Evolutionary conservation across 1,139 yeast species (phyloP), one percentile per base, ranked within the genome.

Genomic region (Pneumocystis oryctolagi): DNA sequence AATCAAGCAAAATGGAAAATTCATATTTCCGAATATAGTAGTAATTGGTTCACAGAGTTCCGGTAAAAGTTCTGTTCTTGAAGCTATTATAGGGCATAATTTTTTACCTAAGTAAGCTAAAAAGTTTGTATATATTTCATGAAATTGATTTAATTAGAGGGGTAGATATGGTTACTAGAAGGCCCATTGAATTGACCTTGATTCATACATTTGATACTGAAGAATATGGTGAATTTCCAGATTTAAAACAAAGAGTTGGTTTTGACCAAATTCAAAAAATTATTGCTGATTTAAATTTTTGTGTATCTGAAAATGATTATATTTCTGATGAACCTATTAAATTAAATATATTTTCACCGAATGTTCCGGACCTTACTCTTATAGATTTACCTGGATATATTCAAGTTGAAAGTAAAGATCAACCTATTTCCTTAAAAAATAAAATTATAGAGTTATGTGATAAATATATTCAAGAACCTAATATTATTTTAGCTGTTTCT

Each of bases 341-440:
- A 72, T 79, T 90, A 60, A 88, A 95, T 1, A 89, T 94, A 59
- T 85, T 84, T 72, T 90, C 98, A 1, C 95, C 97, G 3, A 79
- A 83, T 62, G 95, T 92, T 5, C 98, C 98, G 0, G 98, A 94
- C 75, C 78, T 92, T 65, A 89, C 97, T 0, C 77, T 94, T 68
- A 96, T 94, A 28, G 99, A 92, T 76, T 77, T 94, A 65, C 99
- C 99, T 0, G 99, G 99, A 4, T 94, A 94, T 72, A 94, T 94
- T 68, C 98, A 94, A 74, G 84, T 94, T 1, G 96, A 94, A 71
- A 95, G 97, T 0, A 90, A 95, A 3, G 97, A 92, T 73, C 98
- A 94, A 74, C 98, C 99, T 0, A 76, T 79, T 4, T 88, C 85
- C 67, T 78, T 94, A 67, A 90, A 92, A 72, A 80, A 80, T 60